These are phyloP conservation scores for Meira nashicola DNA, from an alignment of 1,284 basidiomycete genomes.

Conservation along the genomic window DNA sequence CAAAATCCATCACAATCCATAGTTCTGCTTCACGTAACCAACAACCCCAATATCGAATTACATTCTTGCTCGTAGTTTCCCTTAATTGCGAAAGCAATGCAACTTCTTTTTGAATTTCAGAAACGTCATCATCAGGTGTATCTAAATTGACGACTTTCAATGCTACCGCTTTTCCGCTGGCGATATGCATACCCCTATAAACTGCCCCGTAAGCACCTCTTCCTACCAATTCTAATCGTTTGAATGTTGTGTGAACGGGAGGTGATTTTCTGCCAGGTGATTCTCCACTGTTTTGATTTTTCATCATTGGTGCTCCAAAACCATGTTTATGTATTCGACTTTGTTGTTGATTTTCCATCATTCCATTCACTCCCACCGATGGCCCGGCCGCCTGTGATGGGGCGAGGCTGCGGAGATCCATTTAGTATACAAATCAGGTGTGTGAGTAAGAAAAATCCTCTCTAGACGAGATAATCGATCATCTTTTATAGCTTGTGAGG, in stretches of 20 bases:
- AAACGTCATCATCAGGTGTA: constrained; percentile 83
- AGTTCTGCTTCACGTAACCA: constrained; percentile 88
- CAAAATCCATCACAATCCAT: constrained; percentile 99
- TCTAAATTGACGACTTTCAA: constrained; percentile 99
- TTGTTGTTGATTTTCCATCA: not conserved
- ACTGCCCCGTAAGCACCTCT: constrained; percentile 51
- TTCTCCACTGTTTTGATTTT: not conserved
- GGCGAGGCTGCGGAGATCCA: not conserved
- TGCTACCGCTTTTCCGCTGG: constrained; percentile 79
- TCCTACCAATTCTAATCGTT: constrained; percentile 46
- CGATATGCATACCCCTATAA: constrained; percentile 62
- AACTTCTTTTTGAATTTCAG: constrained; percentile 93
- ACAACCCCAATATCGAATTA: constrained; percentile 94
- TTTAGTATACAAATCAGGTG: too few relatives aligned
- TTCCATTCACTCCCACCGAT: not conserved
- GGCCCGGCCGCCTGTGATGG: not conserved
- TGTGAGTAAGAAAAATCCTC: too few relatives aligned
- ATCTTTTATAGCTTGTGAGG: too few relatives aligned
- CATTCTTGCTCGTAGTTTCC: constrained; percentile 70
- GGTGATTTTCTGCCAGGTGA: not conserved
- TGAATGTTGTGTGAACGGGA: constrained; percentile 30
- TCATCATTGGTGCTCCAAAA: not conserved
- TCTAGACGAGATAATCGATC: too few relatives aligned
- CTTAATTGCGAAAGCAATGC: constrained; percentile 83
- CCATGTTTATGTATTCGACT: not conserved